Conservation (phyloP, 192 early-diverging fungal genomes). For the Gaertneriomyces sp. region DNA sequence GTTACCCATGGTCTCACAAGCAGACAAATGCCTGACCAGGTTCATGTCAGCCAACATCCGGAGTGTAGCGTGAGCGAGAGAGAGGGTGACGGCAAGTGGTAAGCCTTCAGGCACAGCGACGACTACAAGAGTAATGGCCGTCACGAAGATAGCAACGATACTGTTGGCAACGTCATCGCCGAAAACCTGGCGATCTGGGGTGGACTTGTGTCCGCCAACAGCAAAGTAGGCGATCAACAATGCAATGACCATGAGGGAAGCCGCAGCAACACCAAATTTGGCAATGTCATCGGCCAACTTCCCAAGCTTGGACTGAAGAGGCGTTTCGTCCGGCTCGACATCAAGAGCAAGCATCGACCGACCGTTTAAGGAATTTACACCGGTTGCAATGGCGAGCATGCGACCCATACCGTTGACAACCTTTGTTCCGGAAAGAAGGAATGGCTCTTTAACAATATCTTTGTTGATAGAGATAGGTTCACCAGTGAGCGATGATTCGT, state of each 20-base stretch:
- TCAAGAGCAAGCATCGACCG: slow-evolving; percentile 83
- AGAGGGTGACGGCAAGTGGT: slow-evolving; percentile 93
- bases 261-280: slow-evolving; percentile 83
- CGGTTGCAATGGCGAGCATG: slow-evolving; percentile 82
- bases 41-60: slow-evolving; percentile 98
- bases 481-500: slow-evolving; percentile 90
- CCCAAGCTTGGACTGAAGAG: slow-evolving; percentile 88
- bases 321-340: slow-evolving; percentile 81
- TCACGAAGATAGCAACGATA: slow-evolving; percentile 69
- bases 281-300: slow-evolving; percentile 87
- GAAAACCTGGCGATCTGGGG: no score
- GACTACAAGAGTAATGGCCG: slow-evolving; percentile 90
- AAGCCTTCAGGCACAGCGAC: slow-evolving; percentile 98
- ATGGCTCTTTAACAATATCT: slow-evolving; percentile 63
- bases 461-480: slow-evolving; percentile 87
- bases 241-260: slow-evolving; percentile 80
- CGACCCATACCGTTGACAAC: slow-evolving; percentile 83
- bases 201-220: slow-evolving; percentile 11
- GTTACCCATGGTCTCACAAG: slow-evolving; percentile 98
- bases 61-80: slow-evolving; percentile 90
- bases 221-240: slow-evolving; percentile 87
- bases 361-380: slow-evolving; percentile 84
- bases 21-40: slow-evolving; percentile 88
- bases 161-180: slow-evolving; percentile 11
- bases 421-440: slow-evolving; percentile 90